Evolutionary conservation across 306 rosid genomes (phyloP), one percentile per base, ranked within the genome.

Genomic region (Fagus crenata): DNA sequence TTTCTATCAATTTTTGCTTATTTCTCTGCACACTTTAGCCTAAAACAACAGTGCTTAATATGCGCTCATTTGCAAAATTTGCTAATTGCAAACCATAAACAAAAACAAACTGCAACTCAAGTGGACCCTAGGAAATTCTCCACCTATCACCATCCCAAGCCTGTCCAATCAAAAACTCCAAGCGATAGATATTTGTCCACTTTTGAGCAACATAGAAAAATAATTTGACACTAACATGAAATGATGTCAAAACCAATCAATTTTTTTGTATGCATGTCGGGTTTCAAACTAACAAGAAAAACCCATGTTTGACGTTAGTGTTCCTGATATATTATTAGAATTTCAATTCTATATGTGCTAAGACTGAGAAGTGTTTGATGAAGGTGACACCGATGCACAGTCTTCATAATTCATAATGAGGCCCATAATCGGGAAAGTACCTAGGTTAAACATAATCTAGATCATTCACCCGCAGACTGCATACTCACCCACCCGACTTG

Each of bases 91-190:
- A 46, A 46, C 11, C 13, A 46, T 46, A 46, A 46, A 46, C 28
- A 22, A 22, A 22, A 22, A 46, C 51, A 9, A 46, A 46, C 11
- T 46, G 51, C 51, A 46, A 46, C 51, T 46, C 14, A 46, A 46
- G 64, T 58, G 64, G 64, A 28, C 64, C 64, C 32, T 1, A 28
- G 32, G 64, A 35, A 58, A 58, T 28, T 3, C 36, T 1, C 76
- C 84, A 81, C 75, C 79, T 70, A 72, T 78, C 65, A 59, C 83
- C 77, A 81, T 77, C 86, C 75, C 78, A 83, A 77, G 82, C 73
- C 67, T 82, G 69, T 83, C 88, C 78, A 75, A 85, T 83, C 84
- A 76, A 83, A 64, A 71, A 43, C 51, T 46, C 51, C 51, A 46
- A 46, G 8, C 51, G 13, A 46, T 1, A 49, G 11, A 39, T 69